These are phyloP conservation scores for Leishmania lainsoni DNA, from an alignment of 208 protist species.

Conservation along the genomic window DNA sequence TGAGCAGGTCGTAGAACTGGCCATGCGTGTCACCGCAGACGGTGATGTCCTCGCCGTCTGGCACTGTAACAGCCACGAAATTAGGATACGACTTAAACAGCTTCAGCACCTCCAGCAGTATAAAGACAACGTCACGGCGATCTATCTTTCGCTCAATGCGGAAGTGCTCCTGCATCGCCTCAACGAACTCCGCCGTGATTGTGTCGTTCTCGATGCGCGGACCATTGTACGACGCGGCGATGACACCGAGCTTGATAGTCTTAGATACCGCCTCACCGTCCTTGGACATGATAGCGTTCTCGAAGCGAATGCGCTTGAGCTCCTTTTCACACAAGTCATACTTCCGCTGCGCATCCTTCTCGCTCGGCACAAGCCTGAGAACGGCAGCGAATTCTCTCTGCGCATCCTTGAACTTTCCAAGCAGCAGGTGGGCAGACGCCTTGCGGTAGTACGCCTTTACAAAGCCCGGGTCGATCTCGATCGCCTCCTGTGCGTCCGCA, in stretches of 20 bases:
- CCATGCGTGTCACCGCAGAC: slow-evolving; percentile 99
- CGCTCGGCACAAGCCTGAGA: slow-evolving; percentile 88
- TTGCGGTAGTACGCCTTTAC: slow-evolving; percentile 98
- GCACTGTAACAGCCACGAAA: slow-evolving; percentile 88
- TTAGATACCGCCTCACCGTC: slow-evolving; percentile 68
- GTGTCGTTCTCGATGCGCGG: slow-evolving; percentile 73
- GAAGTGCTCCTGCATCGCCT: slow-evolving; percentile 82
- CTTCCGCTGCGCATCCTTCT: slow-evolving; percentile 91
- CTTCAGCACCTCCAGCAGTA: slow-evolving; percentile 81
- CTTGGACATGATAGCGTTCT: slow-evolving; percentile 93
- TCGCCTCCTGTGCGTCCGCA: slow-evolving; percentile 90
- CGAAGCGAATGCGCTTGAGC: slow-evolving; percentile 93
- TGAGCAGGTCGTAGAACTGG: slow-evolving; percentile 98
- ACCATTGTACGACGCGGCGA: slow-evolving; percentile 68
- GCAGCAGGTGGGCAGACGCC: slow-evolving; percentile 92
- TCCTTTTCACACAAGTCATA: slow-evolving; percentile 94
- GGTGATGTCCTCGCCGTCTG: slow-evolving; percentile 89
- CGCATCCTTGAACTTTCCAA: slow-evolving; percentile 96
- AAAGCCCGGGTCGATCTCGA: slow-evolving; percentile 93
- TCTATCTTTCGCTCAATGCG: slow-evolving; percentile 83
- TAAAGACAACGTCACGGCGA: slow-evolving; percentile 83
- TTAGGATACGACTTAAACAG: slow-evolving; percentile 86
- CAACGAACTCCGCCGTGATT: slow-evolving; percentile 81
- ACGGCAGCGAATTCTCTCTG: slow-evolving; percentile 92
- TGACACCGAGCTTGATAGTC: slow-evolving; percentile 76